These are phyloP conservation scores for Zygosaccharomyces bisporus DNA, from an alignment of 805 yeast species.

Conservation along the genomic window DNA sequence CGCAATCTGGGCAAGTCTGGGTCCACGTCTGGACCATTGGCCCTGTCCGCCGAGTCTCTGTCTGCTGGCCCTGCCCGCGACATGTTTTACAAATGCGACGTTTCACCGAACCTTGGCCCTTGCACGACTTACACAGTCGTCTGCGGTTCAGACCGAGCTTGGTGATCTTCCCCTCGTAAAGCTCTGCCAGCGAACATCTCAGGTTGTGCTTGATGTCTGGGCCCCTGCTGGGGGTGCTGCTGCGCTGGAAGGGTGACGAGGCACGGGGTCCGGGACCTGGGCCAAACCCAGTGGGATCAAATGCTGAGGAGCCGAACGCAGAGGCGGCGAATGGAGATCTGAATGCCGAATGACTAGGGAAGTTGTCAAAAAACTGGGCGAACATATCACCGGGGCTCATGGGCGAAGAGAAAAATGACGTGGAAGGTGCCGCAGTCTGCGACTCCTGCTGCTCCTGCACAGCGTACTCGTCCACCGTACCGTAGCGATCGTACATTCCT, in stretches of 20 bases:
- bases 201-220: slow-evolving; percentile 55
- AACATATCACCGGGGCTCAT: slow-evolving; percentile 31
- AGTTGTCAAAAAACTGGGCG: slow-evolving; percentile 29
- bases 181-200: slow-evolving; percentile 50
- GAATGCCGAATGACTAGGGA: slow-evolving; percentile 5
- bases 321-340: slow-evolving; percentile 4
- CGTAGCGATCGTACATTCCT: slow-evolving; percentile 50
- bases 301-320: not conserved
- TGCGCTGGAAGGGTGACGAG: not conserved
- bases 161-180: slow-evolving; percentile 53
- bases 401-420: slow-evolving; percentile 11
- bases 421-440: slow-evolving; percentile 1
- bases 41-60: slow-evolving; percentile 43
- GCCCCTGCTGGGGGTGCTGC: slow-evolving; percentile 33
- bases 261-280: not conserved
- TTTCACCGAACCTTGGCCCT: slow-evolving; percentile 47
- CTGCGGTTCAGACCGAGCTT: slow-evolving; percentile 53
- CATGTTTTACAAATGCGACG: slow-evolving; percentile 38
- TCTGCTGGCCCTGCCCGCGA: slow-evolving; percentile 42
- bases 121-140: slow-evolving; percentile 47
- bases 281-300: not conserved
- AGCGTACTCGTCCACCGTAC: slow-evolving; percentile 32
- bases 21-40: slow-evolving; percentile 43
- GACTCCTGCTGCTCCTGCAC: slow-evolving; percentile 18
- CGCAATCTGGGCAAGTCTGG: slow-evolving; percentile 44